A percentile compares a stretch with the other conserved stretches of the same genome.
phyloP scores from a whole-genome alignment of 2,329 filamentous ascomycete genomes.

The Helotiales sp. region DNA sequence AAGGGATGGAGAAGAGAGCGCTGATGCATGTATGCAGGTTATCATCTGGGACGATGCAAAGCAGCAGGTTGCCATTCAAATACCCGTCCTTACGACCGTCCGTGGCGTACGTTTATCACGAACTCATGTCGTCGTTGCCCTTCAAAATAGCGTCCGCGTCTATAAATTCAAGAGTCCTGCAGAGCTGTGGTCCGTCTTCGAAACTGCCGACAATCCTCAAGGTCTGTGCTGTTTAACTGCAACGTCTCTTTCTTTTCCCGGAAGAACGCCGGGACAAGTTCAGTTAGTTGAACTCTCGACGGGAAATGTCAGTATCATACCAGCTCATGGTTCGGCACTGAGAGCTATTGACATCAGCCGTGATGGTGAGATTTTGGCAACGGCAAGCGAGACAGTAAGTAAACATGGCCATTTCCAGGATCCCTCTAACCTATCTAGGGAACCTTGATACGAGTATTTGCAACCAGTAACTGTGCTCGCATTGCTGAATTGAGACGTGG shows the following conservation, averaged over 20 bases:
- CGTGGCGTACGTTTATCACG: conserved; percentile 79
- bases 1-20: neutral
- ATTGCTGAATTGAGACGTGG: conserved; percentile 86
- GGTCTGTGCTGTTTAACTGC: conserved; percentile 80
- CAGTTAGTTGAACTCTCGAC: conserved; percentile 81
- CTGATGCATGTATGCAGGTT: conserved; percentile 53
- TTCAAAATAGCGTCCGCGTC: conserved; percentile 81
- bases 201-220: conserved; percentile 83
- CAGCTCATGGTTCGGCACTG: conserved; percentile 81
- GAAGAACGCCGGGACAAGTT: conserved; percentile 85
- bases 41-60: conserved; percentile 92
- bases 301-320: conserved; percentile 89
- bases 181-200: conserved; percentile 73
- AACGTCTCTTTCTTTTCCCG: conserved; percentile 80
- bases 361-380: conserved; percentile 82
- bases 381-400: conserved; percentile 78
- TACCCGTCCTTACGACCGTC: conserved; percentile 81
- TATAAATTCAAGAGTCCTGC: conserved; percentile 79
- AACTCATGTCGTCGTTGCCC: conserved; percentile 77
- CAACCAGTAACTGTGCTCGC: conserved; percentile 78
- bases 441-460: conserved; percentile 86
- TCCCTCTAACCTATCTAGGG: conserved; percentile 56
- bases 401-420: neutral
- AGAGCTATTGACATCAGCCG: conserved; percentile 79
- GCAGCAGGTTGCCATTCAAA: conserved; percentile 72